phyloP scores from a whole-genome alignment of 768 basidiomycete species.

The Leucocoprinus sp. region DNA sequence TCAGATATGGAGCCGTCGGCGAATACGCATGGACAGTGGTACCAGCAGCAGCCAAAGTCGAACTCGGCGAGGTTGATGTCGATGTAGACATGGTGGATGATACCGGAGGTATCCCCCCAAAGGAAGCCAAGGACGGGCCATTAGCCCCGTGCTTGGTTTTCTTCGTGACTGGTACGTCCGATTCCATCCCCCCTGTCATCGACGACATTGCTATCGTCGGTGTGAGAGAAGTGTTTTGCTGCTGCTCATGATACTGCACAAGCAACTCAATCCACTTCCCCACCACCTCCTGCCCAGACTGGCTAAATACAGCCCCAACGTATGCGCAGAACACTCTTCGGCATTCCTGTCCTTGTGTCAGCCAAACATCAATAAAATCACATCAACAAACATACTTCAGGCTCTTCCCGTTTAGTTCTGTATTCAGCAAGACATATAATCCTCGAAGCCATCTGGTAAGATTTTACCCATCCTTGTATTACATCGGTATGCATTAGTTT shows the following conservation, averaged over 20 bases:
- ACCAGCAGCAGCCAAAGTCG: constrained; percentile 7
- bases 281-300: constrained; percentile 43
- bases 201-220: constrained; percentile 6
- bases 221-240: constrained; percentile 11
- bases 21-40: constrained; percentile 17
- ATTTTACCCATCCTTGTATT: constrained; percentile 39
- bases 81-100: background rate
- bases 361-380: constrained; percentile 12
- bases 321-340: constrained; percentile 56
- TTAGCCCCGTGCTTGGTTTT: constrained; percentile 31
- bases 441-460: constrained; percentile 40
- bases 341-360: constrained; percentile 36
- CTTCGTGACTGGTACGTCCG: constrained; percentile 29
- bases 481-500: constrained; percentile 33
- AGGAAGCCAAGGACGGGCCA: constrained; percentile 21
- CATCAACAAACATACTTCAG: constrained; percentile 31
- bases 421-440: constrained; percentile 35
- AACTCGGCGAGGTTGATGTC: background rate
- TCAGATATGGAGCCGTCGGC: constrained; percentile 10
- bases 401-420: constrained; percentile 21
- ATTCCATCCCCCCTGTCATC: background rate
- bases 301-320: constrained; percentile 53
- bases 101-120: constrained; percentile 21
- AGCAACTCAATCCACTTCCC: constrained; percentile 49
- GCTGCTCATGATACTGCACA: constrained; percentile 19